Evolutionary conservation across 129 eudicot genomes (phyloP).

Genomic region (Escallonia herrerae): DNA sequence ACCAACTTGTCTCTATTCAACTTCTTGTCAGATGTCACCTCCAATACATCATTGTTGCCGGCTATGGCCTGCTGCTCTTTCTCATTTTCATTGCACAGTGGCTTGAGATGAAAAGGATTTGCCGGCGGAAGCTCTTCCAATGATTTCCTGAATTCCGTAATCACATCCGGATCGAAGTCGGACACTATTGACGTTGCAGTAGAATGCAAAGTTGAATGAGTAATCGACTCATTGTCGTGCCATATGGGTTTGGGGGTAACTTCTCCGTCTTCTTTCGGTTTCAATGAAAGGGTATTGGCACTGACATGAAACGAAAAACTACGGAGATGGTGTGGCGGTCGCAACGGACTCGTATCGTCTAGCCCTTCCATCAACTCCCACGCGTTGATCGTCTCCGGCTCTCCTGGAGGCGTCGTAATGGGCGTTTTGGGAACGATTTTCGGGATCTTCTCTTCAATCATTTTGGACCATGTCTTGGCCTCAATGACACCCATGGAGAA

Average conservation of each 20-base stretch:
- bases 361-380: constrained; percentile 97
- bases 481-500: constrained; percentile 53
- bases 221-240: constrained; percentile 8
- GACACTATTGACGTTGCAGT: constrained; percentile 26
- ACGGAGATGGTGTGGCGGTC: constrained; percentile 34
- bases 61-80: constrained; percentile 11
- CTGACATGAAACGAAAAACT: constrained; percentile 68
- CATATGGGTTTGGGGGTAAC: constrained; percentile 18
- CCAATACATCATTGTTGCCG: constrained; percentile 11
- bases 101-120: constrained; percentile 53
- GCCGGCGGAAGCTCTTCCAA: constrained; percentile 69
- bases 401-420: constrained; percentile 59
- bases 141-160: constrained; percentile 50
- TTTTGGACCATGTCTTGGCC: constrained; percentile 68
- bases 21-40: constrained; percentile 4
- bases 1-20: constrained; percentile 38
- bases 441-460: constrained; percentile 51
- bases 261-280: constrained; percentile 7
- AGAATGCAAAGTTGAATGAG: constrained; percentile 25
- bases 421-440: constrained; percentile 52
- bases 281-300: constrained; percentile 9
- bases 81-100: constrained; percentile 11
- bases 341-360: constrained; percentile 72
- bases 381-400: constrained; percentile 77
- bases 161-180: constrained; percentile 66